A percentile compares a stretch with the other conserved stretches of the same genome.
phyloP scores from a whole-genome alignment of 805 yeast genomes.

The Lipomyces lipofer region DNA sequence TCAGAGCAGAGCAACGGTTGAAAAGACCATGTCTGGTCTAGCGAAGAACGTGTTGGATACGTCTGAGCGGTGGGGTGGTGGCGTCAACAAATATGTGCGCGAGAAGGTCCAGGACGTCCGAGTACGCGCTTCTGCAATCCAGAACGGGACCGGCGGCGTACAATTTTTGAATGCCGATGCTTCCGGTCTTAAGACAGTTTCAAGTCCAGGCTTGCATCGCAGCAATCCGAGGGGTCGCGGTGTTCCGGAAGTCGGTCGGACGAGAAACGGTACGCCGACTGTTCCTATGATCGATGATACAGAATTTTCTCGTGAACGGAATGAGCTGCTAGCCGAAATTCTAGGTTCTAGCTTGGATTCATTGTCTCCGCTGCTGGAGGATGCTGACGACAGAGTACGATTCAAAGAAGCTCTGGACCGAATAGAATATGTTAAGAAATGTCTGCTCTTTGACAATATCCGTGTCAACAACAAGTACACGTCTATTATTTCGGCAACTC shows the following conservation, averaged over 20 bases:
- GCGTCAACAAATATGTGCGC: conserved; percentile 25
- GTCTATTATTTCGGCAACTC: neutral
- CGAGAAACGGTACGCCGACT: neutral
- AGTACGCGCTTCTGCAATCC: conserved; percentile 12
- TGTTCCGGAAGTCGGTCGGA: neutral
- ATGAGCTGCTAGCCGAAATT: conserved; percentile 19
- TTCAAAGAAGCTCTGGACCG: conserved; percentile 18
- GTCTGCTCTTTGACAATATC: conserved; percentile 26
- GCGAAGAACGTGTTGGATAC: conserved; percentile 25
- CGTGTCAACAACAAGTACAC: conserved; percentile 8
- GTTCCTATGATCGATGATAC: conserved; percentile 19
- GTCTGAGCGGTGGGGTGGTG: conserved; percentile 27
- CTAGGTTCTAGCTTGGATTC: conserved; percentile 10
- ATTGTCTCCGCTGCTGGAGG: neutral
- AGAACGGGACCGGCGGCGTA: conserved; percentile 10
- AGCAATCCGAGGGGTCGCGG: neutral
- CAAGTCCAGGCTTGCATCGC: neutral
- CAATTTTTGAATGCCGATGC: conserved; percentile 19
- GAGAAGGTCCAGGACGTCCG: conserved; percentile 25
- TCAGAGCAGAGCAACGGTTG: conserved; percentile 21
- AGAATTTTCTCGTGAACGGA: conserved; percentile 19
- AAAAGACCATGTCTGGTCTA: conserved; percentile 20
- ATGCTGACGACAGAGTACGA: neutral
- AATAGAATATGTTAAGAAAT: conserved; percentile 21
- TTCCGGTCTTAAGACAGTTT: conserved; percentile 5